These are phyloP conservation scores for Ophiognomonia clavigignenti-juglandacearum DNA, from an alignment of 2,329 filamentous ascomycete genomes.

Conservation along the genomic window DNA sequence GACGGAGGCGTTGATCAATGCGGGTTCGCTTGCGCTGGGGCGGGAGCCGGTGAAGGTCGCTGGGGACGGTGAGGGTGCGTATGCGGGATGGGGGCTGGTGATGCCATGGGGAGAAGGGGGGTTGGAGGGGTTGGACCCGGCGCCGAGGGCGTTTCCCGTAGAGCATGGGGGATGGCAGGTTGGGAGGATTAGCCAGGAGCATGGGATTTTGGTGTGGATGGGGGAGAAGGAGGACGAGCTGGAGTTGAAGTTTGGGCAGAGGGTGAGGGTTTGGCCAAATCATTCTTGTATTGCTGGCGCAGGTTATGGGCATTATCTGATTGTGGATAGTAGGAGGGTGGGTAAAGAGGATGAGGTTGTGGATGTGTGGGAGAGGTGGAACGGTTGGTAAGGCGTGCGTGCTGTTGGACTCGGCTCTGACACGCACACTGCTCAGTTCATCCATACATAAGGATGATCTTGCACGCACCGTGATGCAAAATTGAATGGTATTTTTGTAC, in stretches of 20 bases:
- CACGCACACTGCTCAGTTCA: no score
- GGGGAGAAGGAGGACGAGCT: slow-evolving; percentile 41
- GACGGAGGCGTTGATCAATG: slow-evolving; percentile 64
- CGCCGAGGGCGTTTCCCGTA: slow-evolving; percentile 35
- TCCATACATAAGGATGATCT: no score
- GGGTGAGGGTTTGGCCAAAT: slow-evolving; percentile 70
- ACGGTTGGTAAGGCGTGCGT: slow-evolving; percentile 55
- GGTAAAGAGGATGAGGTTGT: slow-evolving; percentile 56
- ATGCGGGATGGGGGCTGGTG: slow-evolving; percentile 71
- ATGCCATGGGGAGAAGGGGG: slow-evolving; percentile 47
- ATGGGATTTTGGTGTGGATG: slow-evolving; percentile 65
- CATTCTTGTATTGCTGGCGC: slow-evolving; percentile 75
- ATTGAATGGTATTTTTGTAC: slow-evolving; percentile 7
- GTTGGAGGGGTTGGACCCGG: slow-evolving; percentile 27
- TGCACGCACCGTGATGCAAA: not conserved
- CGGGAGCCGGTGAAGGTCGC: slow-evolving; percentile 63
- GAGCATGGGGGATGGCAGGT: slow-evolving; percentile 59
- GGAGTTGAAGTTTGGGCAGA: slow-evolving; percentile 56
- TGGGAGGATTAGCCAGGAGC: slow-evolving; percentile 70
- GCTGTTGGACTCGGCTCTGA: no score
- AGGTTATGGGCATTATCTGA: slow-evolving; percentile 66
- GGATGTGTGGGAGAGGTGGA: slow-evolving; percentile 72
- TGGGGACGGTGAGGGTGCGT: no score
- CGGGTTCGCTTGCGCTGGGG: slow-evolving; percentile 65
- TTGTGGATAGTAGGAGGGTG: slow-evolving; percentile 59